Percentiles rank a stretch among this genome's conserved stretches.
These are phyloP conservation scores for Musa balbisiana DNA, from an alignment of 202 grass and related monocot genomes.

Conservation along the genomic window DNA sequence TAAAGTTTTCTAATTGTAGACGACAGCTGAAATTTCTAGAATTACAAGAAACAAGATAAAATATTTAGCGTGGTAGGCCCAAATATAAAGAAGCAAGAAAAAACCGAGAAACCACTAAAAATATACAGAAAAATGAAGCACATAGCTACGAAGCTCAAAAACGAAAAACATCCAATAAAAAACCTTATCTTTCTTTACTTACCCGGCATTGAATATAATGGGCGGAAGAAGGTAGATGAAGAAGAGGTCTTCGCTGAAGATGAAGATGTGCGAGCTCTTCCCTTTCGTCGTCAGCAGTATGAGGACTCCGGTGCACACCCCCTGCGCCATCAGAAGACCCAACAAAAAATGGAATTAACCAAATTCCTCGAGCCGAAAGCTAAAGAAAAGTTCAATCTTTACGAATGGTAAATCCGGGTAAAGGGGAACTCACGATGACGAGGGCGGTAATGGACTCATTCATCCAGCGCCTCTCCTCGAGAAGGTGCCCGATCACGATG, in stretches of 20 bases:
- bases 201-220: slow-evolving; percentile 99
- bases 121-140: no score
- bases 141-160: no score
- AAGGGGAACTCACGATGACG: slow-evolving; percentile 45
- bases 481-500: slow-evolving; percentile 90
- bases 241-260: slow-evolving; percentile 99
- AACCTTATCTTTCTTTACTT: neutral
- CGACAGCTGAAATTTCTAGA: no score
- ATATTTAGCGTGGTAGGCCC: no score
- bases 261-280: slow-evolving; percentile 90
- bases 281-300: slow-evolving; percentile 83
- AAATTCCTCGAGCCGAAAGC: neutral
- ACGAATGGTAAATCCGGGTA: neutral
- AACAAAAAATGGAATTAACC: neutral
- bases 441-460: slow-evolving; percentile 94
- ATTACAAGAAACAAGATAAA: no score
- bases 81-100: no score
- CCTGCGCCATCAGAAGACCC: slow-evolving; percentile 32
- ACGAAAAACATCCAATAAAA: no score
- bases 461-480: slow-evolving; percentile 85
- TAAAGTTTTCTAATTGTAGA: no score
- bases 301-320: slow-evolving; percentile 71
- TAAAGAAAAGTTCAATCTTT: neutral
- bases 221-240: slow-evolving; percentile 98
- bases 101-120: no score